Conservation (phyloP, 192 early-diverging fungal genomes). For the Geranomyces michiganensis region DNA sequence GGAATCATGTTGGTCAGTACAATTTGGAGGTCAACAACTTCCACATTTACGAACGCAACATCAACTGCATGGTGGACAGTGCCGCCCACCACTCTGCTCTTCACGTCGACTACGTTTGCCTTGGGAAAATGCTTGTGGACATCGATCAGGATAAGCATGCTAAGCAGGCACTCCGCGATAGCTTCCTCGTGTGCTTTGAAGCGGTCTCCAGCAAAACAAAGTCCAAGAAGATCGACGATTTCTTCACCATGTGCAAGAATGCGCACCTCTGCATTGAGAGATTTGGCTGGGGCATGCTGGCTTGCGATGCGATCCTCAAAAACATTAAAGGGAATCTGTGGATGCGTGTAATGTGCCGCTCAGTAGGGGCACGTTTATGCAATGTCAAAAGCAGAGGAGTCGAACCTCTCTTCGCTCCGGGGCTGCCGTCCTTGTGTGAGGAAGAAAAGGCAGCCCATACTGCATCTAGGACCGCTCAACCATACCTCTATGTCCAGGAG, state of each 20-base stretch:
- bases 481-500: too few species aligned
- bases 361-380: too few species aligned
- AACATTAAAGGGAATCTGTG: not conserved
- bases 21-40: not conserved
- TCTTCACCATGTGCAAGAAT: conserved; percentile 8
- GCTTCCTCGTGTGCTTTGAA: not conserved
- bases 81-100: not conserved
- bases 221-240: not conserved
- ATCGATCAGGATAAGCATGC: not conserved
- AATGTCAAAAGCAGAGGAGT: too few species aligned
- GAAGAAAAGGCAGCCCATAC: too few species aligned
- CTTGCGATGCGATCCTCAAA: not conserved
- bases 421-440: too few species aligned
- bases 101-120: not conserved
- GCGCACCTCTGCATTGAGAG: not conserved
- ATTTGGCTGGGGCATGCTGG: conserved; percentile 10
- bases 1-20: not conserved
- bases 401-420: too few species aligned
- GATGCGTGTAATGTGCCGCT: too few species aligned
- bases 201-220: not conserved
- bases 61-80: not conserved
- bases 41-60: not conserved
- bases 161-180: not conserved
- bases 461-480: too few species aligned
- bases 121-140: not conserved